Evolutionary conservation across 2,329 filamentous ascomycete genomes (phyloP).

Genomic region (Macrophomina phaseolina): DNA sequence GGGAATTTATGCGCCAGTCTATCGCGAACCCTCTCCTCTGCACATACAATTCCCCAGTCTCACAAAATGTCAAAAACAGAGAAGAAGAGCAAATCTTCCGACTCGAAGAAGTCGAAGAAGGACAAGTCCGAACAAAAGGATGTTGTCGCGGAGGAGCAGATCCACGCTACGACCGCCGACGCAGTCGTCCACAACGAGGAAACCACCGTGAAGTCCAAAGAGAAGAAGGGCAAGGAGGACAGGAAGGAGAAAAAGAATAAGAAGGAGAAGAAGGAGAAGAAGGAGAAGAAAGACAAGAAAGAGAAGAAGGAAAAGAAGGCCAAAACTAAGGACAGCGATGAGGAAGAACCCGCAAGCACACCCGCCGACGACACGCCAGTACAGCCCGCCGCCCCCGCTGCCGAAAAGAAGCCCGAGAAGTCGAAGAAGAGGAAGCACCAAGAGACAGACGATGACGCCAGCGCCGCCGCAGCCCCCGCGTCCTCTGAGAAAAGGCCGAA

Average conservation of each 20-base stretch:
- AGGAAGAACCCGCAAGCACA: not conserved
- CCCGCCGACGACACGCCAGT: not conserved
- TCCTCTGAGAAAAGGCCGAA: slow-evolving; percentile 35
- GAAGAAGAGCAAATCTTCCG: slow-evolving; percentile 33
- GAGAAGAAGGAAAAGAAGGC: slow-evolving; percentile 38
- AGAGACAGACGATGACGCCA: slow-evolving; percentile 26
- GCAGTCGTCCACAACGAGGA: not conserved
- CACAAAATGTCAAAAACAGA: slow-evolving; percentile 27
- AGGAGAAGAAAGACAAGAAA: slow-evolving; percentile 40
- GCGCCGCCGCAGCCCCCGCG: slow-evolving; percentile 27
- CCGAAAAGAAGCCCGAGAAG: slow-evolving; percentile 25
- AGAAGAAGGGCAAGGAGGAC: not conserved
- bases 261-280: slow-evolving; percentile 42
- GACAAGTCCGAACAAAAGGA: not conserved
- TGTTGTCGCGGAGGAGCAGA: not conserved
- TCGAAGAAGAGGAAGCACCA: slow-evolving; percentile 30
- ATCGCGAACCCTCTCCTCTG: not conserved
- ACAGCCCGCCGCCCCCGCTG: not conserved
- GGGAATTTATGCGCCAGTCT: not conserved
- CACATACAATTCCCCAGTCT: not conserved
- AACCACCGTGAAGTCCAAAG: not conserved
- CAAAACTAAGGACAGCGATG: slow-evolving; percentile 11
- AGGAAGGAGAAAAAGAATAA: not conserved
- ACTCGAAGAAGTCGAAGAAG: slow-evolving; percentile 25
- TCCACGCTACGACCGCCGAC: not conserved